These are phyloP conservation scores for Gamsiella multidivaricata DNA, from an alignment of 192 early-diverging fungal species.

Conservation along the genomic window DNA sequence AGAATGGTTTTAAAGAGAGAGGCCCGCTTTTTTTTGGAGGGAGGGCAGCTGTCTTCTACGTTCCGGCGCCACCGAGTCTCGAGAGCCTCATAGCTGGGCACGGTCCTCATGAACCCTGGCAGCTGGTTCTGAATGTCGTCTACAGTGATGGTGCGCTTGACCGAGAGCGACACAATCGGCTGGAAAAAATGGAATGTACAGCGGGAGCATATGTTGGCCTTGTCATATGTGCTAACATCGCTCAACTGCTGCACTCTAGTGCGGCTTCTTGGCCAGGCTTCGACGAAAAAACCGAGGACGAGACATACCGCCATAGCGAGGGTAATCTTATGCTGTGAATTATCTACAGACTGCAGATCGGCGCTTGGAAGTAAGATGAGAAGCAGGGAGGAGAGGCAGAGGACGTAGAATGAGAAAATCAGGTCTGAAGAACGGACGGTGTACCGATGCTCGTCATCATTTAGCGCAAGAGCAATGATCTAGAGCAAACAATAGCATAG, in stretches of 20 bases:
- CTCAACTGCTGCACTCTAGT: slow-evolving; percentile 17
- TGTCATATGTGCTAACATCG: slow-evolving; percentile 29
- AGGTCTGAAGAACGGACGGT: slow-evolving; percentile 30
- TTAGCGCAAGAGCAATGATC: slow-evolving; percentile 9
- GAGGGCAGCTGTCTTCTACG: background rate
- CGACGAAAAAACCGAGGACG: slow-evolving; percentile 13
- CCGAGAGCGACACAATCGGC: slow-evolving; percentile 21
- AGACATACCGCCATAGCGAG: background rate
- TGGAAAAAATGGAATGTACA: slow-evolving; percentile 27
- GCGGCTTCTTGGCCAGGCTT: slow-evolving; percentile 27
- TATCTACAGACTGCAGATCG: too few relatives aligned
- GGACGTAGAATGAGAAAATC: slow-evolving; percentile 18
- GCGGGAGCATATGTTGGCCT: slow-evolving; percentile 26
- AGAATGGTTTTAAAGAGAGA: slow-evolving; percentile 22
- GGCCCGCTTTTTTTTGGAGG: background rate
- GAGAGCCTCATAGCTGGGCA: background rate
- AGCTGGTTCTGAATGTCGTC: slow-evolving; percentile 28
- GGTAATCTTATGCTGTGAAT: background rate
- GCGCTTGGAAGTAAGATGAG: too few relatives aligned
- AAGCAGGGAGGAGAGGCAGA: too few relatives aligned
- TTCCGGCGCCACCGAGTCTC: slow-evolving; percentile 13
- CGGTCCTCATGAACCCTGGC: slow-evolving; percentile 6
- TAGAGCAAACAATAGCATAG: background rate
- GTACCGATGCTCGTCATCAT: slow-evolving; percentile 20
- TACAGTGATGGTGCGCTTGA: slow-evolving; percentile 9